Evolutionary conservation across 805 yeast species (phyloP).

Genomic region (Saturnispora sanitii): DNA sequence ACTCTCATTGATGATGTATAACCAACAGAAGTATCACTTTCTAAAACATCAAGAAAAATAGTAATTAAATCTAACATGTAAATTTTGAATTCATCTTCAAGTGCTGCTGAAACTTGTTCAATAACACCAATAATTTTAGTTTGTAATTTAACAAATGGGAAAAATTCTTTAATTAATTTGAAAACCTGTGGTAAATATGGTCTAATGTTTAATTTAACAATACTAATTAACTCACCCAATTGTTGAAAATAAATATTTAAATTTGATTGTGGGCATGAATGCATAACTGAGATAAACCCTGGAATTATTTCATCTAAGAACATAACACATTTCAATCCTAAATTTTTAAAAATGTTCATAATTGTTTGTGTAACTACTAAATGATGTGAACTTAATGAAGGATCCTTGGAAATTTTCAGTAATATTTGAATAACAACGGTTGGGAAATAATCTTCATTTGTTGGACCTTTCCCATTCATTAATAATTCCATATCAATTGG

Average conservation of each 20-base stretch:
- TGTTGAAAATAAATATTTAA: conserved; percentile 86
- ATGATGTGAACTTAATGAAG: conserved; percentile 77
- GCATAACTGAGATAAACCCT: conserved; percentile 78
- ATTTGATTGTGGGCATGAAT: conserved; percentile 66
- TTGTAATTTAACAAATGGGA: conserved; percentile 53
- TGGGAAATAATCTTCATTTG: conserved; percentile 87
- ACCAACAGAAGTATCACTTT: conserved; percentile 55
- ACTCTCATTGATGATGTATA: conserved; percentile 61
- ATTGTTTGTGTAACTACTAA: conserved; percentile 91
- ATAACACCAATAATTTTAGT: conserved; percentile 69
- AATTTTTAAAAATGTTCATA: conserved; percentile 78
- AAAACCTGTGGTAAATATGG: conserved; percentile 73
- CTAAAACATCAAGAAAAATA: conserved; percentile 63
- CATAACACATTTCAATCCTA: conserved; percentile 84
- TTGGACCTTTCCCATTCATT: conserved; percentile 92
- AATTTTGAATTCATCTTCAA: conserved; percentile 87
- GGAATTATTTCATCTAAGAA: conserved; percentile 83
- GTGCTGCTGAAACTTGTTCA: conserved; percentile 74
- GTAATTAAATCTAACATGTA: conserved; percentile 73
- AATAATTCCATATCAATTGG: conserved; percentile 82
- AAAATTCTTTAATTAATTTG: conserved; percentile 64
- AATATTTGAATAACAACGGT: conserved; percentile 85
- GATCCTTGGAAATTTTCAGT: conserved; percentile 75
- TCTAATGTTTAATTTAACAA: conserved; percentile 84
- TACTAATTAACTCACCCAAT: conserved; percentile 63